These are phyloP conservation scores for Daphne laureola DNA, from an alignment of 441 rosid species.

Conservation along the genomic window DNA sequence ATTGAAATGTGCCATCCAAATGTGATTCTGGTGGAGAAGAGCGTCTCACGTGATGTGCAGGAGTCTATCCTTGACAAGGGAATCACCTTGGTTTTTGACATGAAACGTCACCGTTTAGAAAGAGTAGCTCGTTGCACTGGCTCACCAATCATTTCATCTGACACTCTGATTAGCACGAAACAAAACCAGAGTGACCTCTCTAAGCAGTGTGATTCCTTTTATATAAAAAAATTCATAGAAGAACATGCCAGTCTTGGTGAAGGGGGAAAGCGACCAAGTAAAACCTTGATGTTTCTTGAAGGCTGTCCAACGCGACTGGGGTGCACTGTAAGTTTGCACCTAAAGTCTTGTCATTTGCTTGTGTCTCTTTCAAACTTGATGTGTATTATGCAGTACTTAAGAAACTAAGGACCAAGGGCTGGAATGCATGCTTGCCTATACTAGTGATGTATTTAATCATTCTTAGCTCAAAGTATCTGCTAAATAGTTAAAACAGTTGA, in stretches of 20 bases:
- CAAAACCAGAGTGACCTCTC: constrained; percentile 74
- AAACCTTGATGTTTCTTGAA: constrained; percentile 90
- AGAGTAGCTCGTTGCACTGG: constrained; percentile 87
- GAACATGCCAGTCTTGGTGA: constrained; percentile 63
- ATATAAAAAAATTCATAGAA: constrained; percentile 70
- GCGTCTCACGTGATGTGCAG: constrained; percentile 82
- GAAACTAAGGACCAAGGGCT: no score
- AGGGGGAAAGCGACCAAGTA: constrained; percentile 70
- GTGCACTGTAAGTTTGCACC: constrained; percentile 70
- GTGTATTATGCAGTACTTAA: no score
- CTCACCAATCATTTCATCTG: constrained; percentile 55
- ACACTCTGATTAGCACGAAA: constrained; percentile 45
- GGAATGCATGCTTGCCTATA: no score
- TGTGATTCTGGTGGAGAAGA: constrained; percentile 86
- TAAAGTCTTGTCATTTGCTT: neutral
- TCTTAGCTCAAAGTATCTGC: no score
- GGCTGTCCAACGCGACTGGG: constrained; percentile 78
- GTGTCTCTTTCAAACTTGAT: neutral
- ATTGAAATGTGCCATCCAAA: constrained; percentile 67
- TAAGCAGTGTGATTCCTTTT: constrained; percentile 68
- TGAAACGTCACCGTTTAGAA: constrained; percentile 89
- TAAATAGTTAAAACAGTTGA: no score
- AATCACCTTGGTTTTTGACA: constrained; percentile 79
- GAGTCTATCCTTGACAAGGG: constrained; percentile 61
- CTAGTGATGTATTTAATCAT: no score